These are phyloP conservation scores for Sphagnum contortum DNA, from an alignment of 225 moss, liverwort and hornwort species.

Conservation along the genomic window DNA sequence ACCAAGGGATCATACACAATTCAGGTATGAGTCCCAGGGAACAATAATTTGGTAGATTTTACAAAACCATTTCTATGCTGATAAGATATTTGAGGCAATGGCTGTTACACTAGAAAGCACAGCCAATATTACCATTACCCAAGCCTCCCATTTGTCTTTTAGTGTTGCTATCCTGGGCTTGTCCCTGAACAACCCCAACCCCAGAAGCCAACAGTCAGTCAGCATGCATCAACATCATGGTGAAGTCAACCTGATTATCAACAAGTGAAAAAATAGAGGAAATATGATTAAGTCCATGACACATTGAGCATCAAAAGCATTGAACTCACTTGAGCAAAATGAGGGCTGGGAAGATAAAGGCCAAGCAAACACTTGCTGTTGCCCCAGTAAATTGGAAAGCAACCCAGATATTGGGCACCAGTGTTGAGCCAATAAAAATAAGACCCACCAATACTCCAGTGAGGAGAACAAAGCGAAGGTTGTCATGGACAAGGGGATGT, in stretches of 20 bases:
- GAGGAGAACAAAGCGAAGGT: slow-evolving; percentile 49
- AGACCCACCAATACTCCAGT: slow-evolving; percentile 47
- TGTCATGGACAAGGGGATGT: slow-evolving; percentile 50
- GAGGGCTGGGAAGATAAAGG: slow-evolving; percentile 83
- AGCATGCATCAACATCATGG: neutral
- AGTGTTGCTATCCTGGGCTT: slow-evolving; percentile 47
- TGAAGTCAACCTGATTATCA: neutral
- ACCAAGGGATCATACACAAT: too few species aligned
- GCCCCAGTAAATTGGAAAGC: slow-evolving; percentile 92
- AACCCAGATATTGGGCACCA: slow-evolving; percentile 83
- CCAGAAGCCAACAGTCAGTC: too few species aligned
- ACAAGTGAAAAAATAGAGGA: neutral
- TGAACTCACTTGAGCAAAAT: slow-evolving; percentile 51
- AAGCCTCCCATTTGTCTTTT: slow-evolving; percentile 58
- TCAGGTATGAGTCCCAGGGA: too few species aligned
- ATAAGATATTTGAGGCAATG: slow-evolving; percentile 42
- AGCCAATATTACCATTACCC: slow-evolving; percentile 66
- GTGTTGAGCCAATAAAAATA: slow-evolving; percentile 59
- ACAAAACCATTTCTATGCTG: too few species aligned
- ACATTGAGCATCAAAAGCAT: neutral
- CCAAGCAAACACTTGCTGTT: slow-evolving; percentile 69
- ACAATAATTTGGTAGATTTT: too few species aligned
- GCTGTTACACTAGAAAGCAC: slow-evolving; percentile 59
- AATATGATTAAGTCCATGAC: neutral
- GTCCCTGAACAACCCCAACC: slow-evolving; percentile 33